Base-by-base conservation (phyloP, 768 basidiomycete genomes). In the Austroboletus eburneus region DNA sequence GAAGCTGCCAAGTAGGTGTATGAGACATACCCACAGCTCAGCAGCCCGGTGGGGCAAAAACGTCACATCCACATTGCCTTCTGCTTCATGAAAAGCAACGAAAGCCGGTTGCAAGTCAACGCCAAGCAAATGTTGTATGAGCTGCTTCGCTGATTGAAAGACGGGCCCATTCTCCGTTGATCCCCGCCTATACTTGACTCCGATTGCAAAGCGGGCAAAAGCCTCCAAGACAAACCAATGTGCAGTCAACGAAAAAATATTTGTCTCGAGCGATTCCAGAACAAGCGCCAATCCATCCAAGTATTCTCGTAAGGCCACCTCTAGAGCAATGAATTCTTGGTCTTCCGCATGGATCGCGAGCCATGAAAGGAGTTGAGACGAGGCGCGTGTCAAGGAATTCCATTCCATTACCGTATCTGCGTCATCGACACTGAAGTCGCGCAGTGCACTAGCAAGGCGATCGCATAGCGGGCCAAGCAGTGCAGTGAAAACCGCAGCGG, bases 11-110 rank as follows among this genome's bases (percentile, higher is more conserved):
- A 77, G 59, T n/a, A 87, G 56, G 54, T 89, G 80, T 29, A 87
- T 71, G 18, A 91, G 57, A 30, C 78, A 79, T 39, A 90, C 72
- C 93, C 92, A 95, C 16, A 85, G 53, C 55, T 91, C 85, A 2
- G 78, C 72, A 1, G 74, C 70, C 35, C 69, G 71, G 51, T 75
- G 68, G 12, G 69, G 51, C 36, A 75, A 51, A 30, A 65, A 59
- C 24, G 68, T 61, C 20, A 65, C 66, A 51, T 75, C 71, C 4
- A 52, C 46, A 16, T 59, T 50, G 25, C 35, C 42, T 38, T 56
- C 55, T n/a, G 58, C 45, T 33, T 50, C 48, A 35, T 40, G 39
- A 35, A 68, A 49, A 14, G 52, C 38, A 17, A 41, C 38, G 38
- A 68, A 54, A 24, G 52, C 43, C 0, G 53, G 43, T 29, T 76